Evolutionary conservation across 2,329 filamentous ascomycete genomes (phyloP).

Genomic region (Diaporthe capsici): DNA sequence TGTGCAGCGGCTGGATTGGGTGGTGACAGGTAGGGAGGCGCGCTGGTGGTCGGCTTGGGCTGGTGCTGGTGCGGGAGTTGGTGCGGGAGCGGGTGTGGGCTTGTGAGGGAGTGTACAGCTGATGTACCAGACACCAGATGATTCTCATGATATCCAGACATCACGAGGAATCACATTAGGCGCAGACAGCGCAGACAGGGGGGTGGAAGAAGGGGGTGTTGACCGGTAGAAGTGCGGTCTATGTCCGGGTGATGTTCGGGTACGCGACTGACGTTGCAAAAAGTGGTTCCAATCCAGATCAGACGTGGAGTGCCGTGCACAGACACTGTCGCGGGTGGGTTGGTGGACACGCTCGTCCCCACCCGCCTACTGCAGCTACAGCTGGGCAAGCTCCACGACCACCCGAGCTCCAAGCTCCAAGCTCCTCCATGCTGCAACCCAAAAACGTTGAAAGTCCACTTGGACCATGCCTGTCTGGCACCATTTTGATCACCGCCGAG

Average conservation of each 20-base stretch:
- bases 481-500: background rate
- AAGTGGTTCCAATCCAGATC: conserved; percentile 23
- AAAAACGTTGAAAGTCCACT: too few relatives aligned
- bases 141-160: conserved; percentile 38
- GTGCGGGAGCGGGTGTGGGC: background rate
- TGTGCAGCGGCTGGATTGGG: conserved; percentile 25
- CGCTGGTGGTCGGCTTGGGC: conserved; percentile 1
- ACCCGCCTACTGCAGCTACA: background rate
- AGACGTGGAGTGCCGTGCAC: conserved; percentile 1
- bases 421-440: background rate
- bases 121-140: conserved; percentile 34
- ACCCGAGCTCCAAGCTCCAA: background rate
- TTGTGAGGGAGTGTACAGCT: conserved; percentile 30
- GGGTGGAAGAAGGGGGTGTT: conserved; percentile 10
- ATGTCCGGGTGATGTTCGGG: conserved; percentile 40
- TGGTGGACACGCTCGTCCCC: conserved; percentile 3
- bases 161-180: conserved; percentile 34
- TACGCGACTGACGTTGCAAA: conserved; percentile 29
- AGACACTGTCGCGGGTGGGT: background rate
- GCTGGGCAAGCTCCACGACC: background rate
- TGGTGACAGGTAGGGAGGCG: conserved; percentile 29
- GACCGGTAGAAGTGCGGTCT: conserved; percentile 41
- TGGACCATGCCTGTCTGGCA: background rate
- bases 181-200: conserved; percentile 20
- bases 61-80: conserved; percentile 6